Base-by-base conservation (phyloP, 306 rosid genomes). In the Senna siamea region DNA sequence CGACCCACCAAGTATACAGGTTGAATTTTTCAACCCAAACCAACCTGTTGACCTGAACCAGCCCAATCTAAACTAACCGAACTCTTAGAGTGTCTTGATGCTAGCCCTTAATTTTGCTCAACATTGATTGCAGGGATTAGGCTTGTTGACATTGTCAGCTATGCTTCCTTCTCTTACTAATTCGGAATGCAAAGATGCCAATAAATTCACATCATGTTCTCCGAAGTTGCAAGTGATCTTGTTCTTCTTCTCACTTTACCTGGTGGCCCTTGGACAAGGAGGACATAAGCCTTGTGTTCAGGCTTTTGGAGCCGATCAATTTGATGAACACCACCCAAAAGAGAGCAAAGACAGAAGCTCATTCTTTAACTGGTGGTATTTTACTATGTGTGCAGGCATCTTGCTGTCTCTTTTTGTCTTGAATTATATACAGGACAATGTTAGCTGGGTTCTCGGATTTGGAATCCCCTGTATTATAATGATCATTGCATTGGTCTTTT, bases 361-460 rank as follows among this genome's bases (percentile, higher is more conserved):
- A 58, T 58, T 58, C n/a, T 58, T 58, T 30, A 58, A 58, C 43
- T 58, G 65, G 65, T 58, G 65, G 65, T 58, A 58, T 58, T 58
- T 58, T 58, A 58, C 65, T 6, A 28, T 32, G 65, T 58, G 65
- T 15, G 20, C 65, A 58, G 65, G 65, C 5, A 32, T 58, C 65
- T 58, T 58, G 65, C 22, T 58, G 14, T 15, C 40, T 30, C 5
- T 58, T 12, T n/a, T 58, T 38, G 7, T 58, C 35, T 58, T 58
- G 43, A 58, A 58, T 18, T 58, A 58, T 58, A 7, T 58, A 30
- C 22, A 57, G 64, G 40, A 30, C 43, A 58, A 30, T 12, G 2
- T 58, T 2, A 38, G 41, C 12, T 58, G 65, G 41, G 41, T 30
- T 30, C 43, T 58, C 4, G 65, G 65, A 32, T 58, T 58, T 58